Base-by-base conservation (phyloP, 2,329 filamentous ascomycete genomes). In the Calonectria leucothoes region DNA sequence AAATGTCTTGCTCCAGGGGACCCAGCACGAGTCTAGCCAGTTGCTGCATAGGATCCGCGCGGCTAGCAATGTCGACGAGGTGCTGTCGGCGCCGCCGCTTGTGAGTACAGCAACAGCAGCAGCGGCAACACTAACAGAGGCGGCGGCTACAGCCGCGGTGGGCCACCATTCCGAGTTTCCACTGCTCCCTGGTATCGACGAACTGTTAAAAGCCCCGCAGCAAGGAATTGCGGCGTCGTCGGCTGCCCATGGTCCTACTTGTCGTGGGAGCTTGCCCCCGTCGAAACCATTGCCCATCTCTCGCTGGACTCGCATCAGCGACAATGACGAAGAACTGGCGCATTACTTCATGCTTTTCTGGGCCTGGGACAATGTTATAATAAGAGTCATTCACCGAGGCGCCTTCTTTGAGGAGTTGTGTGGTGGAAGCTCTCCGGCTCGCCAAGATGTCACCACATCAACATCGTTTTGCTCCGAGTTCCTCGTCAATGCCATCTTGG, bases 401-500 rank as follows among this genome's bases (percentile, higher is more conserved):
- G 27, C 77, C 11, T 73, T 80, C 33, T 6, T 75, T 1, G 52
- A 74, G 12, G 75, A 75, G 7, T 65, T 81, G 5, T 67, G 49
- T 3, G 27, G 35, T 3, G 51, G 29, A 8, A 35, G 31, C 8
- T 42, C 67, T 23, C n/a, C 3, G 12, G 25, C n/a, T 12, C 25
- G 4, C 23, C 7, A 33, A 11, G 29, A 33, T 11, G 11, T 6
- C 12, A 6, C 27, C 7, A 27, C 15, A 6, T 20, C 25, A 6
- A 2, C 29, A 23, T 23, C 11, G 6, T 81, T 80, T 59, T 81
- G 80, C 65, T 77, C 80, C 7, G 48, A 70, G 14, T 69, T 78
- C 8, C 73, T 81, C 2, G 70, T 81, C 52, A 78, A 80, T 42
- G 71, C 76, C 25, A 66, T 81, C 3, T 42, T 81, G 6, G 75